These are phyloP conservation scores for Kwoniella sp. DNA, from an alignment of 768 basidiomycete species.

Conservation along the genomic window DNA sequence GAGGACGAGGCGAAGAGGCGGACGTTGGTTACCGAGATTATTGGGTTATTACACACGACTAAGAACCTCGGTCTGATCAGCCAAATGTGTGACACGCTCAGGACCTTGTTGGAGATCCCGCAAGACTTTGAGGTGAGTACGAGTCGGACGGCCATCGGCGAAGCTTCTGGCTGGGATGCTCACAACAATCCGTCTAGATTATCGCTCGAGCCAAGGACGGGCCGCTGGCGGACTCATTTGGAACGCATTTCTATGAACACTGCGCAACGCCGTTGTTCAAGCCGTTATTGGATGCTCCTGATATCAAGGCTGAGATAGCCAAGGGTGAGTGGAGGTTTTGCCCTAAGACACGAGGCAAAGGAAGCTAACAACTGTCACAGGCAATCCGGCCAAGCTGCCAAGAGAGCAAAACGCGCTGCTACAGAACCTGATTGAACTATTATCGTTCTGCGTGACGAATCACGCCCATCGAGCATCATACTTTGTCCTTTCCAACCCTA, in stretches of 20 bases:
- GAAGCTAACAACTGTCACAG: slow-evolving; percentile 7
- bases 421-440: slow-evolving; percentile 82
- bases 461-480: slow-evolving; percentile 90
- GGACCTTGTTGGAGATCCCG: slow-evolving; percentile 69
- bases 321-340: slow-evolving; percentile 50
- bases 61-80: slow-evolving; percentile 81
- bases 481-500: slow-evolving; percentile 74
- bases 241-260: slow-evolving; percentile 84
- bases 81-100: slow-evolving; percentile 82
- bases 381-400: slow-evolving; percentile 36
- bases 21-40: slow-evolving; percentile 70
- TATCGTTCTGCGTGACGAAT: slow-evolving; percentile 80
- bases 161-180: not conserved
- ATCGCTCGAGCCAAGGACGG: slow-evolving; percentile 57
- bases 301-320: slow-evolving; percentile 59
- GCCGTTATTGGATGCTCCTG: slow-evolving; percentile 71
- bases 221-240: slow-evolving; percentile 77
- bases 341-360: not conserved
- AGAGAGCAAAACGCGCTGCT: slow-evolving; percentile 77
- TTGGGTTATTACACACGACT: slow-evolving; percentile 71
- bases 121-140: slow-evolving; percentile 40
- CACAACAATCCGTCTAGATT: not conserved
- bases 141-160: not conserved
- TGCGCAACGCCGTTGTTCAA: slow-evolving; percentile 68
- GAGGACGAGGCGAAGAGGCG: slow-evolving; percentile 59